These are phyloP conservation scores for Limnanthes douglasii DNA, from an alignment of 345 rosid species.

Conservation along the genomic window DNA sequence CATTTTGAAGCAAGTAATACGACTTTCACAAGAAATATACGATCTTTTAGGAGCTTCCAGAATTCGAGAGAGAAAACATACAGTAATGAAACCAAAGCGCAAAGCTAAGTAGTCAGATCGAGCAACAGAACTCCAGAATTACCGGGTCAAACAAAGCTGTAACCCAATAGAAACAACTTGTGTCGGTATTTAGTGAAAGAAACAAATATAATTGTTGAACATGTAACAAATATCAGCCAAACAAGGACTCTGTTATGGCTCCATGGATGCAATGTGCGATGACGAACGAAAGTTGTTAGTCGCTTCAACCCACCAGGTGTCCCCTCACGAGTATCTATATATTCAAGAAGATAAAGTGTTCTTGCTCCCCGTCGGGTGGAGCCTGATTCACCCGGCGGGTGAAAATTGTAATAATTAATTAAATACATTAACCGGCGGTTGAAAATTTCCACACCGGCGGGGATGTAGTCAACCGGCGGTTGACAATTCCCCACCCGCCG, in stretches of 20 bases:
- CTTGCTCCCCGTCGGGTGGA: too few species aligned
- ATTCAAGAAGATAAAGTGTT: too few species aligned
- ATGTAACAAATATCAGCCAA: conserved; percentile 53
- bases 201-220: neutral
- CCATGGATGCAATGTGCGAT: conserved; percentile 42
- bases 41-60: neutral
- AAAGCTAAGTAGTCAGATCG: conserved; percentile 49
- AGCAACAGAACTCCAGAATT: conserved; percentile 55
- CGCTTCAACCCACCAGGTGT: too few species aligned
- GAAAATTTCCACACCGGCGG: too few species aligned
- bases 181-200: neutral
- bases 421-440: too few species aligned
- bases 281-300: conserved; percentile 68
- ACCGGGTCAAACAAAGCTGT: conserved; percentile 71
- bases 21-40: neutral
- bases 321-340: too few species aligned
- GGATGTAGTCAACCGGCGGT: too few species aligned
- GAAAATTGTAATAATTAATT: too few species aligned
- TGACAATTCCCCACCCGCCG: too few species aligned
- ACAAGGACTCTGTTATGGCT: conserved; percentile 40
- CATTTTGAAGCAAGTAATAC: conserved; percentile 1
- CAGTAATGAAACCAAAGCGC: conserved; percentile 53
- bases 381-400: too few species aligned
- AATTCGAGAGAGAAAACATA: conserved; percentile 12
- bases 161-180: too few species aligned